Evolutionary conservation across 2,329 filamentous ascomycete genomes (phyloP).

Genomic region (Diaporthe sp.): DNA sequence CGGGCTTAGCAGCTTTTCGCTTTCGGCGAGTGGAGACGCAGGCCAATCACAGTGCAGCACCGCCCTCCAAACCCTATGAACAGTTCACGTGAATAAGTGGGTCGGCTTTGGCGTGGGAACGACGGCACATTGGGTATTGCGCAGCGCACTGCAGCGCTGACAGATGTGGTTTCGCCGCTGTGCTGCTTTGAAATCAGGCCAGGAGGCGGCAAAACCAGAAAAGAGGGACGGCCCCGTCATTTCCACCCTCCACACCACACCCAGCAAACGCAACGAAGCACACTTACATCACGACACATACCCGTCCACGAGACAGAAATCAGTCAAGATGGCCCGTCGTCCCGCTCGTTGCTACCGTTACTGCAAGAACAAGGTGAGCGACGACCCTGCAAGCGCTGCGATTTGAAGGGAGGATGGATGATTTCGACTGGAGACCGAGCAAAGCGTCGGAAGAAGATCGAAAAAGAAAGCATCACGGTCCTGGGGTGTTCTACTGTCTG

Average conservation of each 20-base stretch:
- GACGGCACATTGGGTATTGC: not conserved
- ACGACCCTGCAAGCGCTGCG: conserved; percentile 26
- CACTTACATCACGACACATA: conserved; percentile 52
- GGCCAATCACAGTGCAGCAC: not conserved
- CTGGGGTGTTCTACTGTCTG: conserved; percentile 16
- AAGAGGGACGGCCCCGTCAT: conserved; percentile 40
- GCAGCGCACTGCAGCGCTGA: conserved; percentile 3
- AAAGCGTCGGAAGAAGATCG: not conserved
- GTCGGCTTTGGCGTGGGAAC: not conserved
- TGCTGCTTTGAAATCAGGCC: conserved; percentile 66
- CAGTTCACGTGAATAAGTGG: not conserved
- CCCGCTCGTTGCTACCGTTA: conserved; percentile 99
- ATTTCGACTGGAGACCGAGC: not conserved
- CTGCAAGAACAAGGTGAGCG: conserved; percentile 99
- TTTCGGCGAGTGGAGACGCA: not conserved
- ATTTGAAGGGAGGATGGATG: not conserved
- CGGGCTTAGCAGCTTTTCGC: conserved; percentile 27
- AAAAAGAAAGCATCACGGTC: not conserved
- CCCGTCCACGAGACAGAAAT: conserved; percentile 60
- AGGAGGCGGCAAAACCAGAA: conserved; percentile 42
- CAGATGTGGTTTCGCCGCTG: conserved; percentile 21
- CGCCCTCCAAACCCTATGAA: not conserved
- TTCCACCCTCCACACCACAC: conserved; percentile 41
- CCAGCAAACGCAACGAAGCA: conserved; percentile 53
- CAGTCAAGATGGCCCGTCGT: conserved; percentile 98